phyloP scores from a whole-genome alignment of 345 rosid genomes.

The Hypericum androsaemum region DNA sequence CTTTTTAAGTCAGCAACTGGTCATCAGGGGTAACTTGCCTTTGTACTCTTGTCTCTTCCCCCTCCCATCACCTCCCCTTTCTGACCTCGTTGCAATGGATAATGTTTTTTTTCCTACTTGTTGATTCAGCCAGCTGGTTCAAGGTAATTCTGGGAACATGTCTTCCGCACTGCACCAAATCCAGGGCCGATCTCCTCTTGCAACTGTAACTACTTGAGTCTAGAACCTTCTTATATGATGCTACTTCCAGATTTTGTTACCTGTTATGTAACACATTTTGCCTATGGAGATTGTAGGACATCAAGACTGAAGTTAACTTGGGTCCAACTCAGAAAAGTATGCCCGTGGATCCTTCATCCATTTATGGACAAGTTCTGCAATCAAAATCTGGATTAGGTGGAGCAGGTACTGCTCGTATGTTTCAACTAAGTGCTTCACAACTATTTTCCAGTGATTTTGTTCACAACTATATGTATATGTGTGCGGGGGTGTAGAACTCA shows the following conservation, averaged over 20 bases:
- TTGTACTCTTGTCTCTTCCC: not conserved
- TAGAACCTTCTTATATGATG: not conserved
- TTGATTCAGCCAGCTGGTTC: slow-evolving; percentile 46
- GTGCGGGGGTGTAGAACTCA: no score
- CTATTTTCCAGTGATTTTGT: not conserved
- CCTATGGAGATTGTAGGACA: slow-evolving; percentile 35
- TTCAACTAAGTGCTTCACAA: slow-evolving; percentile 5
- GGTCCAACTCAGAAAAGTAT: slow-evolving; percentile 34
- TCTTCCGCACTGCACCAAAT: slow-evolving; percentile 43
- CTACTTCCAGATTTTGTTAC: not conserved
- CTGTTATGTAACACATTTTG: slow-evolving; percentile 11
- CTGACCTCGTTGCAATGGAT: not conserved
- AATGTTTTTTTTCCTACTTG: slow-evolving; percentile 7
- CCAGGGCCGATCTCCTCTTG: slow-evolving; percentile 28
- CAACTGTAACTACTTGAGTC: slow-evolving; percentile 29
- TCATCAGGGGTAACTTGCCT: slow-evolving; percentile 37
- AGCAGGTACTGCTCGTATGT: slow-evolving; percentile 27
- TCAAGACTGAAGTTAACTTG: slow-evolving; percentile 40
- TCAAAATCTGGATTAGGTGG: slow-evolving; percentile 44
- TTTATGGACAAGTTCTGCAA: slow-evolving; percentile 49
- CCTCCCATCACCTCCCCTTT: slow-evolving; percentile 1
- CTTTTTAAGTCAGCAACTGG: slow-evolving; percentile 34
- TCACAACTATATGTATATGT: no score
- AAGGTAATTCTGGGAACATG: slow-evolving; percentile 42
- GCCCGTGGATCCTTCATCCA: slow-evolving; percentile 43